Conservation (phyloP, 371 early-diverging fungal species). For the Actinomortierella wolfii region DNA sequence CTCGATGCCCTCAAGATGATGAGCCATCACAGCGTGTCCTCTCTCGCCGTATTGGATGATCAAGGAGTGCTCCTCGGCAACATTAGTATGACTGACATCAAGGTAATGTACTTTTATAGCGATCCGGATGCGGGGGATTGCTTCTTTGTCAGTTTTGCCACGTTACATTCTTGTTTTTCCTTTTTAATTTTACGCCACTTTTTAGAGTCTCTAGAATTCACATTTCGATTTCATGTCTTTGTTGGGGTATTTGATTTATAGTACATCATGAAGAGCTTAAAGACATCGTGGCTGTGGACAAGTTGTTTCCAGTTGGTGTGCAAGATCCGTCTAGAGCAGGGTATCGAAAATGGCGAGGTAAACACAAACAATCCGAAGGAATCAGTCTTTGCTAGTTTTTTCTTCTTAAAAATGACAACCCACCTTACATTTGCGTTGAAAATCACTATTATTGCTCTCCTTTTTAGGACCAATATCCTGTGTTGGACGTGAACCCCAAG, state of each 20-base stretch:
- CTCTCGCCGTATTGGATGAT: slow-evolving; percentile 63
- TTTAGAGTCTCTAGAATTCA: background rate
- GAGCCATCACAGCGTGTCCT: slow-evolving; percentile 66
- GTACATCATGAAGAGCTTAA: slow-evolving; percentile 33
- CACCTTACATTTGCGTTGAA: too few relatives aligned
- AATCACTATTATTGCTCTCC: background rate
- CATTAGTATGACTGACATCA: slow-evolving; percentile 75
- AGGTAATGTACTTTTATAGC: slow-evolving; percentile 24
- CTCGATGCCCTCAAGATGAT: slow-evolving; percentile 62
- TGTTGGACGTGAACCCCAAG: slow-evolving; percentile 76
- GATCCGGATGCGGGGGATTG: slow-evolving; percentile 10
- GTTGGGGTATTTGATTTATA: background rate
- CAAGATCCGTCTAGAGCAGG: slow-evolving; percentile 35
- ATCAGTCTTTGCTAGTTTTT: slow-evolving; percentile 53
- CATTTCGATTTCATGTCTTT: background rate
- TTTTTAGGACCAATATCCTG: slow-evolving; percentile 71
- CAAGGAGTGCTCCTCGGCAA: slow-evolving; percentile 68
- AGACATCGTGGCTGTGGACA: slow-evolving; percentile 42
- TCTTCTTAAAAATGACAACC: too few relatives aligned
- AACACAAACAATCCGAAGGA: too few relatives aligned
- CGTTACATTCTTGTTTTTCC: too few relatives aligned
- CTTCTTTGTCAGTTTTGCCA: slow-evolving; percentile 12
- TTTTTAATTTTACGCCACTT: background rate
- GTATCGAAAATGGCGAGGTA: slow-evolving; percentile 38
- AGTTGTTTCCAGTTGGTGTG: slow-evolving; percentile 44